Conservation (phyloP, 2,329 filamentous ascomycete genomes). For the Xylariaceae sp. region DNA sequence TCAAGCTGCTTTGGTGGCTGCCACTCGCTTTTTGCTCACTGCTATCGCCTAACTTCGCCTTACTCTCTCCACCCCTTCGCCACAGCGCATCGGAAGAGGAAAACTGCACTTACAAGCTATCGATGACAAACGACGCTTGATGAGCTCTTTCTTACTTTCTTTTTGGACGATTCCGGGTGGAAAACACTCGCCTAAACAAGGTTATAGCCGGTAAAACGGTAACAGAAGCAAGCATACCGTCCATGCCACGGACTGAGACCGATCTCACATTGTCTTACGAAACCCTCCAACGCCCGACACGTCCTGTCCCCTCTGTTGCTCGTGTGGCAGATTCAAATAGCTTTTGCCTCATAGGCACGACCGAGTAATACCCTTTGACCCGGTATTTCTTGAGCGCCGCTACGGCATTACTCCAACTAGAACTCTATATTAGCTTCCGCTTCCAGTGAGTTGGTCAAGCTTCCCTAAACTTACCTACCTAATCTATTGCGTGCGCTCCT, state of each 20-base stretch:
- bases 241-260: constrained; percentile 6
- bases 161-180: constrained; percentile 6
- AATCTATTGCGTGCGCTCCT: neutral
- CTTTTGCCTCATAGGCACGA: neutral
- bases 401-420: neutral
- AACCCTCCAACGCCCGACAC: constrained; percentile 8
- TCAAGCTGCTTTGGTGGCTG: constrained; percentile 18
- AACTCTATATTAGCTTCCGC: constrained; percentile 12
- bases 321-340: neutral
- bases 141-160: neutral
- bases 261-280: constrained; percentile 23
- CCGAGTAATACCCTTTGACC: constrained; percentile 2
- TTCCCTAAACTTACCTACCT: neutral
- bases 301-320: neutral
- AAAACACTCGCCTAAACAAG: constrained; percentile 5
- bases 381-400: neutral
- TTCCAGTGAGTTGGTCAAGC: constrained; percentile 18
- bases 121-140: neutral
- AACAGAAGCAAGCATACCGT: constrained; percentile 14
- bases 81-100: neutral
- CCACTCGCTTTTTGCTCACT: constrained; percentile 5
- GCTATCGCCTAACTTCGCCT: neutral
- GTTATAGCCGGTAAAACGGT: neutral
- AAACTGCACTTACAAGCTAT: neutral
- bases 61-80: neutral